These are phyloP conservation scores for Termitomyces sp. DNA, from an alignment of 768 basidiomycete genomes.

Conservation along the genomic window DNA sequence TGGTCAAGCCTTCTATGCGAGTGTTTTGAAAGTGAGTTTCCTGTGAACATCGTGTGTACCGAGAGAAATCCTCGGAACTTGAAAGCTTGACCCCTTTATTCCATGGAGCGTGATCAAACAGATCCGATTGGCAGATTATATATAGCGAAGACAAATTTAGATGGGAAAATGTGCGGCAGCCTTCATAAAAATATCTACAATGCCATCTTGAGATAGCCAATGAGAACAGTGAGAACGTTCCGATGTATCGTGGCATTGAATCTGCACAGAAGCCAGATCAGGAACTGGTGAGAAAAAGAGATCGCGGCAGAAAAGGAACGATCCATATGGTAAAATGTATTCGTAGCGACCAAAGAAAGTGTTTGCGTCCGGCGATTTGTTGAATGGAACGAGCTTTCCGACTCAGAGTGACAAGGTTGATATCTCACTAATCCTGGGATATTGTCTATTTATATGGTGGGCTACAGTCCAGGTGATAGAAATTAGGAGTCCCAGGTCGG, in stretches of 20 bases:
- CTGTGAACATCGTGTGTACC: no score
- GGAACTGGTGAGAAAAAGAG: background rate
- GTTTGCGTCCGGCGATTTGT: no score
- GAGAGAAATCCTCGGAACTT: no score
- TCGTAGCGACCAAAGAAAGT: background rate
- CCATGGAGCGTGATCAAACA: background rate
- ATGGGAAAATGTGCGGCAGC: background rate
- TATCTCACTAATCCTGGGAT: background rate
- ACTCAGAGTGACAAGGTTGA: background rate
- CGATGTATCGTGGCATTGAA: background rate
- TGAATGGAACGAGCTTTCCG: background rate
- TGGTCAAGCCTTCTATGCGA: background rate
- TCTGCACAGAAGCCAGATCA: background rate
- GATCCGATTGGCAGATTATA: background rate
- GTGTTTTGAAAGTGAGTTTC: background rate
- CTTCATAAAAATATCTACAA: background rate
- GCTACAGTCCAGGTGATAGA: background rate
- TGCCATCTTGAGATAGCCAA: background rate
- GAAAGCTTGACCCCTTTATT: no score
- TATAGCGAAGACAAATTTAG: background rate
- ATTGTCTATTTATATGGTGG: background rate
- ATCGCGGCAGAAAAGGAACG: background rate
- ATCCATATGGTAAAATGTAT: background rate
- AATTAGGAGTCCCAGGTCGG: background rate
- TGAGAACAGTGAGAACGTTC: background rate